Conservation (phyloP, 352 stramenopile genomes). For the Phytophthora pluvialis region DNA sequence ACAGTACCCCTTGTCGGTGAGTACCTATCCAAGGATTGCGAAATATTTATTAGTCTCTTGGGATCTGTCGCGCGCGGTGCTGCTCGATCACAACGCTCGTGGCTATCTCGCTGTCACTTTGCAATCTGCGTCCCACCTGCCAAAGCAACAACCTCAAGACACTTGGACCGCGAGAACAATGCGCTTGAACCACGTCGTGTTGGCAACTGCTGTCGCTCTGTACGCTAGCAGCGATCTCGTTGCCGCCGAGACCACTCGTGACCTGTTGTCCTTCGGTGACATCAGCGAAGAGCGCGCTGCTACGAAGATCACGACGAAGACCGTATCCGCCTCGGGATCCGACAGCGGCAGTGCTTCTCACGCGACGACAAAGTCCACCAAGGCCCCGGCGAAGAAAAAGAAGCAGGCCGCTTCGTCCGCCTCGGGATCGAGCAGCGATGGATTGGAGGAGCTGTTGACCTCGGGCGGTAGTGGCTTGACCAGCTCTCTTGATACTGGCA, state of each 20-base stretch:
- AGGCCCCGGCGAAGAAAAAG: background rate
- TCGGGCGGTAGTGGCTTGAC: background rate
- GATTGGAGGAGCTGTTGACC: background rate
- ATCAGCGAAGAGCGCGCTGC: slow-evolving; percentile 9
- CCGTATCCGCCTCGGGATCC: slow-evolving; percentile 1
- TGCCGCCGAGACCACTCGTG: background rate
- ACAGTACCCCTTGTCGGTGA: background rate
- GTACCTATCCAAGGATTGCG: slow-evolving; percentile 6
- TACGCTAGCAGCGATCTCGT: slow-evolving; percentile 11
- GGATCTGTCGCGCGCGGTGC: background rate
- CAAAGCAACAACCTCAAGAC: background rate
- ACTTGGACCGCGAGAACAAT: slow-evolving; percentile 7
- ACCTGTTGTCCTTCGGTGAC: background rate
- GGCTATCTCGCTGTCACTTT: background rate
- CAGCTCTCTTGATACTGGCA: background rate
- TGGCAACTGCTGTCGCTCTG: slow-evolving; percentile 18
- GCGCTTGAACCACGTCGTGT: slow-evolving; percentile 16
- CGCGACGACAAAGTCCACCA: background rate
- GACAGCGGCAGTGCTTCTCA: slow-evolving; percentile 8
- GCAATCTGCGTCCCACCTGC: slow-evolving; percentile 2
- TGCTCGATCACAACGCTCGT: background rate
- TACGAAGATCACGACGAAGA: background rate
- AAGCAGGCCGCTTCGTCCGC: background rate
- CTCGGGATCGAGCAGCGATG: slow-evolving; percentile 11
- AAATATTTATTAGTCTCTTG: slow-evolving; percentile 11